Evolutionary conservation across 78 protist species (phyloP), one percentile per base, ranked within the genome.

Genomic region (Dictyostelium purpureum): DNA sequence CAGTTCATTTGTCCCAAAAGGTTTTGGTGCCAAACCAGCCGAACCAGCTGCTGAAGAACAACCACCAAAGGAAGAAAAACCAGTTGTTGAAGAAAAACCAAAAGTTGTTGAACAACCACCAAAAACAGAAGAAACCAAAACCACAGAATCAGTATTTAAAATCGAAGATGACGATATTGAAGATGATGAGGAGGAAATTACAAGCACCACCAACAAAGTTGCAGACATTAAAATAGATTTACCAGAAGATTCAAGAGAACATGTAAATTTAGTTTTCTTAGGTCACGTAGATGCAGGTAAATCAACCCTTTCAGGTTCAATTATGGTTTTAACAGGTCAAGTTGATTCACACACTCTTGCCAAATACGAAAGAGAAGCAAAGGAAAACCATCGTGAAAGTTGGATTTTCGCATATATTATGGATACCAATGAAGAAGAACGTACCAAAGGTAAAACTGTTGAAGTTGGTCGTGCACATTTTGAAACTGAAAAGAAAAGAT

Each of bases 251-350:
- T 38, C 54, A n/a, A 90, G 95, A 90, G 90, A 96, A 71, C 98
- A 96, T 77, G 65, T 97, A 43, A 98, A 97, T 95, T 14, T 96
- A 33, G 97, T 98, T 37, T 98, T 98, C 89, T 94, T 98, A 28
- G 99, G 99, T n/a, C 99, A 98, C 40, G 96, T 94, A 31, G 98
- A 98, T 85, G 98, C 98, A 28, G 99, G 99, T 38, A 98, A 98
- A 93, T 94, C 97, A 35, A 98, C 99, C n/a, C 81, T 97, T 38
- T 74, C 96, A 21, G 99, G 99, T 12, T 96, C 93, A n/a, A 78
- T 98, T n/a, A 69, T 98, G 90, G 67, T 56, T 28, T 49, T 94
- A 40, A 94, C 96, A 16, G 99, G 98, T n/a, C 54, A 61, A 87
- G 96, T 99, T 12, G 99, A 99, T 96, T 59, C 95, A 77, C 97